A percentile compares a stretch with the other conserved stretches of the same genome.
Evolutionary conservation across 805 yeast genomes (phyloP).

Genomic region (Yamadazyma olivae): DNA sequence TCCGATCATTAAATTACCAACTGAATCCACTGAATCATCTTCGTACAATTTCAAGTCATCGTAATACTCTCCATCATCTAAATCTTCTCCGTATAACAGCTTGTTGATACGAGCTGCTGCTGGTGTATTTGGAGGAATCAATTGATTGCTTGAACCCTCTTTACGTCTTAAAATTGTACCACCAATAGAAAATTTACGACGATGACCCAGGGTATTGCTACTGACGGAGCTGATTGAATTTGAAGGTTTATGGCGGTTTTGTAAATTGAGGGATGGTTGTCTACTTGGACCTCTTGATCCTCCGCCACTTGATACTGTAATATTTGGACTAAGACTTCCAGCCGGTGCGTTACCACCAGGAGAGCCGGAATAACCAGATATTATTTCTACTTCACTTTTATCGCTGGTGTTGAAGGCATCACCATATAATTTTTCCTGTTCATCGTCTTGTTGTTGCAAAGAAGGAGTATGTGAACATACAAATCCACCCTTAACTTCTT

Average conservation of each 20-base stretch:
- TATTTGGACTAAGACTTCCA: not conserved
- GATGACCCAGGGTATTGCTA: slow-evolving; percentile 34
- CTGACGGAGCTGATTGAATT: slow-evolving; percentile 26
- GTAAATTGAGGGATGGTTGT: slow-evolving; percentile 36
- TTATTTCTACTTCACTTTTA: slow-evolving; percentile 5
- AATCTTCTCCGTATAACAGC: slow-evolving; percentile 23
- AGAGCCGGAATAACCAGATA: not conserved
- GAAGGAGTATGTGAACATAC: slow-evolving; percentile 71
- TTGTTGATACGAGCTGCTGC: slow-evolving; percentile 41
- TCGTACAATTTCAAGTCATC: slow-evolving; percentile 29
- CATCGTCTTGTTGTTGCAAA: slow-evolving; percentile 25
- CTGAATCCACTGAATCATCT: slow-evolving; percentile 60
- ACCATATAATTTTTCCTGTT: slow-evolving; percentile 34
- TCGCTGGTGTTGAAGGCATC: slow-evolving; percentile 35
- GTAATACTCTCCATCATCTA: slow-evolving; percentile 27
- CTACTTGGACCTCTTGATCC: slow-evolving; percentile 25
- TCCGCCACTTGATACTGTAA: not conserved
- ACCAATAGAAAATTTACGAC: slow-evolving; percentile 64
- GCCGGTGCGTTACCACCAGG: not conserved
- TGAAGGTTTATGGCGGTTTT: slow-evolving; percentile 31
- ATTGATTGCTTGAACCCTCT: slow-evolving; percentile 33
- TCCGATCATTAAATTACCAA: slow-evolving; percentile 47
- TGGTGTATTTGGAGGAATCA: slow-evolving; percentile 56
- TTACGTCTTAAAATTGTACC: slow-evolving; percentile 52
- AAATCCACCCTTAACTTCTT: slow-evolving; percentile 93